Evolutionary conservation across 2,329 filamentous ascomycete species (phyloP).

Genomic region (Fusarium sp.): DNA sequence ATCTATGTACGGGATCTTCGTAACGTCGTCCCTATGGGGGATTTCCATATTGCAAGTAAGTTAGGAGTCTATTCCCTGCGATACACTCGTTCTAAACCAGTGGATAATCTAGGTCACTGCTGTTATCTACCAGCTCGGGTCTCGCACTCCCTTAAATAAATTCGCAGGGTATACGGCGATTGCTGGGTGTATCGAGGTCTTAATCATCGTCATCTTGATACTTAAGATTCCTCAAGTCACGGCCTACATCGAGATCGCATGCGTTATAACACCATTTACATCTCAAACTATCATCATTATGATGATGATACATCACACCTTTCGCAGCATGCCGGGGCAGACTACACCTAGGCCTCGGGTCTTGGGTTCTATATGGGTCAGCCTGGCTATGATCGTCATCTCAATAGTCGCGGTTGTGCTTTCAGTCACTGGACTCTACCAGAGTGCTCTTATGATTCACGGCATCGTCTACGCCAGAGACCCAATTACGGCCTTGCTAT

Average conservation of each 20-base stretch:
- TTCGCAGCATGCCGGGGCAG: not conserved
- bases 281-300: not conserved
- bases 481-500: too few species aligned
- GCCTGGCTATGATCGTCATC: not conserved
- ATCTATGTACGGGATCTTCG: not conserved
- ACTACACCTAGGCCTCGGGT: not conserved
- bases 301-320: not conserved
- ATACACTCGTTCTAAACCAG: not conserved
- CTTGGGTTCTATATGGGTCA: accelerated
- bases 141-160: not conserved
- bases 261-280: not conserved
- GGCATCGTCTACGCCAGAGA: too few species aligned
- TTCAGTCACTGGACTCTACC: not conserved
- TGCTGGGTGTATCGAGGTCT: not conserved
- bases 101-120: not conserved
- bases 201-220: not conserved
- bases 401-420: not conserved
- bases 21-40: not conserved
- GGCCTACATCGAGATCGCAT: not conserved
- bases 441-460: not conserved
- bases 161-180: not conserved
- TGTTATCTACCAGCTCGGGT: not conserved
- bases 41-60: not conserved
- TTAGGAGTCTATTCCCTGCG: not conserved
- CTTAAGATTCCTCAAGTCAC: not conserved